Evolutionary conservation across 2,329 filamentous ascomycete species (phyloP).

Genomic region (Fusarium mexicanum): DNA sequence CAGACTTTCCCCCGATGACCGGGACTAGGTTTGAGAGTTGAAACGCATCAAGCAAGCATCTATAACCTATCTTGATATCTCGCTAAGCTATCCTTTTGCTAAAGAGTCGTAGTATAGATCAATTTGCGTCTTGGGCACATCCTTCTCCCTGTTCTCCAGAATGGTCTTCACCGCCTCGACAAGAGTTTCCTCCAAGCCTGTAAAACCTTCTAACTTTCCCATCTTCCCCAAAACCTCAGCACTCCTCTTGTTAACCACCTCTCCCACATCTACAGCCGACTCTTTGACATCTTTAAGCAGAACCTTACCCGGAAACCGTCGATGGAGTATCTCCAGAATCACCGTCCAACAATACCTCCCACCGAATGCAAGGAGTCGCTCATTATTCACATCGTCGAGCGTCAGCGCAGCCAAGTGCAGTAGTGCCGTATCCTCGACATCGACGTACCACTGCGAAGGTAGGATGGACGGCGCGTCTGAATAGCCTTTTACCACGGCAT

Average conservation of each 20-base stretch:
- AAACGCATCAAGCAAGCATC: rapidly evolving
- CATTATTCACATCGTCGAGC: not conserved
- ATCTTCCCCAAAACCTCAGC: not conserved
- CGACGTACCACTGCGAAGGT: not conserved
- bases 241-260: not conserved
- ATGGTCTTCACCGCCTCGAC: rapidly evolving
- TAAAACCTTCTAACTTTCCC: not conserved
- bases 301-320: not conserved
- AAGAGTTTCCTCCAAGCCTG: rapidly evolving
- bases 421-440: not conserved
- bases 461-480: not conserved
- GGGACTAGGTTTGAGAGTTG: not conserved
- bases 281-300: rapidly evolving
- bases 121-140: not conserved
- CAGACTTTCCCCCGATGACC: rapidly evolving
- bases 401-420: not conserved
- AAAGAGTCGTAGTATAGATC: not conserved
- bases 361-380: not conserved
- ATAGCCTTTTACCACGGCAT: not conserved
- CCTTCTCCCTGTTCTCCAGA: not conserved
- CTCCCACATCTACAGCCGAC: not conserved
- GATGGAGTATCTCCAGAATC: not conserved
- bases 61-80: rapidly evolving
- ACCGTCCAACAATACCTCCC: not conserved
- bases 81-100: not conserved